Conservation (phyloP, 805 yeast species). For the Candida peoriensis region DNA sequence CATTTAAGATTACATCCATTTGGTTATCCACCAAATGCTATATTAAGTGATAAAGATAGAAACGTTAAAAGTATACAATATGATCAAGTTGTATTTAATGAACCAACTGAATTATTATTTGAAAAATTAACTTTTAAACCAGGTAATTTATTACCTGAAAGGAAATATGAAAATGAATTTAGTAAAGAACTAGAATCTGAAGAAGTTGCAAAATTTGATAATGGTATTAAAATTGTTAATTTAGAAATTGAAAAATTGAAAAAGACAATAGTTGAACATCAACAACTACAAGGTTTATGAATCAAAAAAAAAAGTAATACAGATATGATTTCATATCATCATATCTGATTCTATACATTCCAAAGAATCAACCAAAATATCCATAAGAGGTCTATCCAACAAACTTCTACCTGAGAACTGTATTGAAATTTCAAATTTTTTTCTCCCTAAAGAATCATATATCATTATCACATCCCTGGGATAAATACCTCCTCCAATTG, state of each 20-base stretch:
- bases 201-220: conserved; percentile 52
- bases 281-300: conserved; percentile 12
- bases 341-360: conserved; percentile 9
- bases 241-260: conserved; percentile 38
- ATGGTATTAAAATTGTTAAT: conserved; percentile 39
- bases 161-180: conserved; percentile 35
- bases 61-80: conserved; percentile 60
- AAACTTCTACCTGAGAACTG: conserved; percentile 8
- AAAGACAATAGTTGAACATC: conserved; percentile 29
- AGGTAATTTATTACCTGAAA: conserved; percentile 43
- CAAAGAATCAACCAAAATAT: conserved; percentile 15
- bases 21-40: conserved; percentile 33
- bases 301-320: not conserved
- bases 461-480: conserved; percentile 21
- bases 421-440: conserved; percentile 13
- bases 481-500: conserved; percentile 26
- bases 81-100: conserved; percentile 92
- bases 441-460: conserved; percentile 17
- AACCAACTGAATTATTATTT: conserved; percentile 89
- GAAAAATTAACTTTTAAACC: conserved; percentile 69
- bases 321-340: too few relatives aligned
- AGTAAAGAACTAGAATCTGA: conserved; percentile 56
- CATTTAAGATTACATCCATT: conserved; percentile 91
- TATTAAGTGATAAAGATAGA: conserved; percentile 24
- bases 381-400: conserved; percentile 9